These are phyloP conservation scores for Fonsecaea monophora DNA, from an alignment of 2,329 filamentous ascomycete genomes.

Conservation along the genomic window DNA sequence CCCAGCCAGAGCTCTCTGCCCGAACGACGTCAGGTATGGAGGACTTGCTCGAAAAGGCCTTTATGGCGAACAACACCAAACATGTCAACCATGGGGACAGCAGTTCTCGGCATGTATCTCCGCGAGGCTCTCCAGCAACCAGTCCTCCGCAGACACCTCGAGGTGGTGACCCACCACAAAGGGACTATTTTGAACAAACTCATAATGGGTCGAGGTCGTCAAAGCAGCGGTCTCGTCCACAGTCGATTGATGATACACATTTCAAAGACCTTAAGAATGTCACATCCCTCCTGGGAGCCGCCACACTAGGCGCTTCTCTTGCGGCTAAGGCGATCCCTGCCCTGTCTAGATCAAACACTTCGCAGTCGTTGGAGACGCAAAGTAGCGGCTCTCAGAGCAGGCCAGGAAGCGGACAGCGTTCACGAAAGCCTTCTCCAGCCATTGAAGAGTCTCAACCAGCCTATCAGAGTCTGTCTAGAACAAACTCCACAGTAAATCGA, in stretches of 20 bases:
- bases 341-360: slow-evolving; percentile 33
- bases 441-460: slow-evolving; percentile 22
- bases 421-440: slow-evolving; percentile 35
- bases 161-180: slow-evolving; percentile 23
- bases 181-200: slow-evolving; percentile 33
- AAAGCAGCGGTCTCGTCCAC: slow-evolving; percentile 32
- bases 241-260: slow-evolving; percentile 36
- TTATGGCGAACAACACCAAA: slow-evolving; percentile 35
- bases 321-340: slow-evolving; percentile 35
- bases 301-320: slow-evolving; percentile 36
- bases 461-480: slow-evolving; percentile 23
- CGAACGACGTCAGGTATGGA: slow-evolving; percentile 35
- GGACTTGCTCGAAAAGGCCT: slow-evolving; percentile 37
- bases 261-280: slow-evolving; percentile 37
- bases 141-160: slow-evolving; percentile 40
- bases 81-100: slow-evolving; percentile 12
- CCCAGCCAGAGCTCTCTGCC: slow-evolving; percentile 26
- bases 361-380: slow-evolving; percentile 26
- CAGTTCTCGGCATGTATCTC: slow-evolving; percentile 37
- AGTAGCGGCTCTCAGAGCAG: slow-evolving; percentile 32
- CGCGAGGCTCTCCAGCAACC: slow-evolving; percentile 39
- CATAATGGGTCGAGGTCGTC: slow-evolving; percentile 27
- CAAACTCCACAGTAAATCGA: slow-evolving; percentile 27
- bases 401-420: slow-evolving; percentile 32
- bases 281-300: slow-evolving; percentile 37